Evolutionary conservation across 441 rosid species (phyloP).

Genomic region (Raphanus hybrid): DNA sequence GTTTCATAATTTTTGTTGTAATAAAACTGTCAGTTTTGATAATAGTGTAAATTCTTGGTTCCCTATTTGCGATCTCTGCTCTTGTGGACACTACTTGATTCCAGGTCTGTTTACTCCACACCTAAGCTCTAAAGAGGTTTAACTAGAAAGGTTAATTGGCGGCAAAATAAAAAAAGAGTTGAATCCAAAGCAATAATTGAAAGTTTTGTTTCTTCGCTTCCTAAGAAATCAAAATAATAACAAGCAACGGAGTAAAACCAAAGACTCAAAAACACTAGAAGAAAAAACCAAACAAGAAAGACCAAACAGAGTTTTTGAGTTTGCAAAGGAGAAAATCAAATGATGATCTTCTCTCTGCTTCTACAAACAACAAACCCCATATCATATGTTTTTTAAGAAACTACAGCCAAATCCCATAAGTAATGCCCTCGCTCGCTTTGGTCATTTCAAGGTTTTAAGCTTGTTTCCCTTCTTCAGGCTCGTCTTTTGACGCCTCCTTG

Average conservation of each 20-base stretch:
- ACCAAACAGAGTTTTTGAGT: neutral
- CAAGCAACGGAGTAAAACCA: neutral
- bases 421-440: neutral
- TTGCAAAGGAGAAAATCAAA: constrained; percentile 18
- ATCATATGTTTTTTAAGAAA: constrained; percentile 27
- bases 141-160: neutral
- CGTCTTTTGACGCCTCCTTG: constrained; percentile 79
- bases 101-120: too few species aligned
- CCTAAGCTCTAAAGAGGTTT: neutral
- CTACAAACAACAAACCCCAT: constrained; percentile 30
- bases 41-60: too few species aligned
- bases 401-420: constrained; percentile 22
- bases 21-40: too few species aligned
- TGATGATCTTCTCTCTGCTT: constrained; percentile 23
- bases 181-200: neutral
- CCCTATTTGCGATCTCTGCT: too few species aligned
- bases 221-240: neutral
- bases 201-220: neutral
- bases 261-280: neutral
- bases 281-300: neutral
- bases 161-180: neutral
- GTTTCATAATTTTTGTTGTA: too few species aligned
- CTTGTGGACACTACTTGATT: too few species aligned
- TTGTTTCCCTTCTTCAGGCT: constrained; percentile 65
- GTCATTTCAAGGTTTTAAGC: constrained; percentile 16